Evolutionary conservation across 1,284 basidiomycete species (phyloP).

Genomic region (Schizopora paradoxa): DNA sequence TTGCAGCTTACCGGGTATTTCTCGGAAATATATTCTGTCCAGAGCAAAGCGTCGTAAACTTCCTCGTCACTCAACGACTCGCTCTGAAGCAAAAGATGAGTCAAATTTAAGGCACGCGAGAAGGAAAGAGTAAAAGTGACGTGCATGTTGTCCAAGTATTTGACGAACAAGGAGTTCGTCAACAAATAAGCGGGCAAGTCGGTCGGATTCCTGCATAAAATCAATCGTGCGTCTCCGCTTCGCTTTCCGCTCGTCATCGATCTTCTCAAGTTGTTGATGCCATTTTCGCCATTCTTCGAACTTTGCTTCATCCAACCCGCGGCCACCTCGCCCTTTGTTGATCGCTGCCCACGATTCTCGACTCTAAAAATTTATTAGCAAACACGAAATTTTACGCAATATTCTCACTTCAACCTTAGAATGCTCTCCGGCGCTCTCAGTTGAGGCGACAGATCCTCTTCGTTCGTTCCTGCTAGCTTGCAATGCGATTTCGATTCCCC

Average conservation of each 20-base stretch:
- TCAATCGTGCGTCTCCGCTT: conserved; percentile 30
- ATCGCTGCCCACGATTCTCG: conserved; percentile 41
- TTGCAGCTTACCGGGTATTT: conserved; percentile 3
- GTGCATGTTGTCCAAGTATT: conserved; percentile 12
- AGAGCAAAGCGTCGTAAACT: conserved; percentile 10
- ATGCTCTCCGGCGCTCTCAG: conserved; percentile 33
- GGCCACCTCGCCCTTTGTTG: conserved; percentile 33
- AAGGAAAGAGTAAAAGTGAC: conserved; percentile 22
- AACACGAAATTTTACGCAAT: conserved; percentile 4
- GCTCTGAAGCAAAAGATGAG: conserved; percentile 2
- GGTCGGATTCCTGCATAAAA: conserved; percentile 31
- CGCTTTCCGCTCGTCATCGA: conserved; percentile 31
- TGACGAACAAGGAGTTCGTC: conserved; percentile 32
- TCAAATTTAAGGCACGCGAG: not conserved
- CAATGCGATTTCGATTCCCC: conserved; percentile 39
- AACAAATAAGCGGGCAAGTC: conserved; percentile 33
- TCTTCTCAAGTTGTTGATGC: conserved; percentile 33
- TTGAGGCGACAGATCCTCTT: conserved; percentile 29
- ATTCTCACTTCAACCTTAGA: conserved; percentile 30
- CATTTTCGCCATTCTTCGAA: conserved; percentile 36
- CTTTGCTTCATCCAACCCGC: conserved; percentile 35
- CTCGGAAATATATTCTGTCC: conserved; percentile 14
- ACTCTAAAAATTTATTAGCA: conserved; percentile 28
- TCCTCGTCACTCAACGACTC: conserved; percentile 13
- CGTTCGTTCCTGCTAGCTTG: conserved; percentile 38